Conservation (phyloP, 2,329 filamentous ascomycete genomes). For the Diaporthe caulivora region DNA sequence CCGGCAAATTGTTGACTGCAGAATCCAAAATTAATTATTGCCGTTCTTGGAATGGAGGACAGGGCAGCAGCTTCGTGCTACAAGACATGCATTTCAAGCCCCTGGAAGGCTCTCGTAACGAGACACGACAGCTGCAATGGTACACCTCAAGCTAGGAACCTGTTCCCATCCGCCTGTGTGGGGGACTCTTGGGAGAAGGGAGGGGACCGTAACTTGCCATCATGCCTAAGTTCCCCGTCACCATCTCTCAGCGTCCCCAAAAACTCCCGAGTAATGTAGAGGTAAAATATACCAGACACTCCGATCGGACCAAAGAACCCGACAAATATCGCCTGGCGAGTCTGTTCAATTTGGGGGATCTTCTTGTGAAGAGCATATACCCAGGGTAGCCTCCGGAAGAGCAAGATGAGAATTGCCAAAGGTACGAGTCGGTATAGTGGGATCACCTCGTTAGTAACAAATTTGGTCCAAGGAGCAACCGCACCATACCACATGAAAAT, state of each 20-base stretch:
- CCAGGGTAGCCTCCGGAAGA: slow-evolving; percentile 83
- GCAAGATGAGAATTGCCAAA: slow-evolving; percentile 80
- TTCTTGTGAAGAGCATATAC: slow-evolving; percentile 79
- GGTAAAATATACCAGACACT: slow-evolving; percentile 91
- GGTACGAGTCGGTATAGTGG: slow-evolving; percentile 79
- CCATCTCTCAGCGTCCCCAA: slow-evolving; percentile 66
- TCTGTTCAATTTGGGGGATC: slow-evolving; percentile 83
- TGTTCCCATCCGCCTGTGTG: background rate
- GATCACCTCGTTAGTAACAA: slow-evolving; percentile 75
- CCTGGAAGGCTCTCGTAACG: background rate
- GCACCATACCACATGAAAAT: slow-evolving; percentile 95
- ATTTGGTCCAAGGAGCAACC: slow-evolving; percentile 82
- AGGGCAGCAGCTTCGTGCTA: background rate
- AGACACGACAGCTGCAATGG: background rate
- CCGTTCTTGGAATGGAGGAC: background rate
- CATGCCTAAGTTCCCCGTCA: slow-evolving; percentile 71
- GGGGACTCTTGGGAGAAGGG: background rate
- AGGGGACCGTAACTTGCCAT: slow-evolving; percentile 50
- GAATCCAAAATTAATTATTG: background rate
- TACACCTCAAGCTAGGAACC: background rate
- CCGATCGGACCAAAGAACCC: slow-evolving; percentile 96
- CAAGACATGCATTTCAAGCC: background rate
- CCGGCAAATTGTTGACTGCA: slow-evolving; percentile 69
- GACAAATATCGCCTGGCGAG: slow-evolving; percentile 83
- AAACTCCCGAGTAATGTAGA: slow-evolving; percentile 85